These are phyloP conservation scores for Penicillium italicum DNA, from an alignment of 2,329 filamentous ascomycete species.

Conservation along the genomic window DNA sequence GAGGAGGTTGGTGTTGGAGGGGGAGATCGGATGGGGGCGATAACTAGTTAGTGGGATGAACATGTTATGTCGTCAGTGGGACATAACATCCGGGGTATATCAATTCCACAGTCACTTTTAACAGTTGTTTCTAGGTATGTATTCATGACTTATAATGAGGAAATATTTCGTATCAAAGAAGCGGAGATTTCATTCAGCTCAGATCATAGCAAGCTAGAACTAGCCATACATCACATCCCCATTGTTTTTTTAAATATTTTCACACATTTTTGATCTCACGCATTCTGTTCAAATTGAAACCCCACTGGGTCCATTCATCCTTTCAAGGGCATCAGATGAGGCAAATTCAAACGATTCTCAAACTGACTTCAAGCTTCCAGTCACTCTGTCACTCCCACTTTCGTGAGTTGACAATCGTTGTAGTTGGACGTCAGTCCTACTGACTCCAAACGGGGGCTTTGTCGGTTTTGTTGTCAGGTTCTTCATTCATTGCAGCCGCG, in stretches of 20 bases:
- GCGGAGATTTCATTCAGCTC: constrained; percentile 2
- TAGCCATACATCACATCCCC: background rate
- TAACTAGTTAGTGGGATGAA: constrained; percentile 9
- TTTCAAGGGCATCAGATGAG: background rate
- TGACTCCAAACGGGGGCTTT: background rate
- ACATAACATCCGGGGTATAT: background rate
- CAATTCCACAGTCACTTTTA: background rate
- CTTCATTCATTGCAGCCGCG: background rate
- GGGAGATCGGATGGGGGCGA: constrained; percentile 6
- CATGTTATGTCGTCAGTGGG: constrained; percentile 18
- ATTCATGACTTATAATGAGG: background rate
- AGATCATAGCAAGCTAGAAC: background rate
- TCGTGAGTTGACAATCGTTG: background rate
- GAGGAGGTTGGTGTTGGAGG: background rate
- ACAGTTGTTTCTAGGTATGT: background rate
- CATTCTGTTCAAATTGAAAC: background rate
- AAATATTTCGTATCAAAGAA: background rate
- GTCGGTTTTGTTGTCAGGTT: background rate
- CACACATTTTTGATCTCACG: background rate
- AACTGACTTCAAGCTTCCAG: background rate
- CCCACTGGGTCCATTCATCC: background rate
- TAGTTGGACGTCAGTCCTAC: background rate
- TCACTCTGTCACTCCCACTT: background rate
- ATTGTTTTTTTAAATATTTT: background rate
- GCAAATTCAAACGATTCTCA: background rate